These are phyloP conservation scores for Phialophora chinensis DNA, from an alignment of 2,329 filamentous ascomycete genomes.

Conservation along the genomic window DNA sequence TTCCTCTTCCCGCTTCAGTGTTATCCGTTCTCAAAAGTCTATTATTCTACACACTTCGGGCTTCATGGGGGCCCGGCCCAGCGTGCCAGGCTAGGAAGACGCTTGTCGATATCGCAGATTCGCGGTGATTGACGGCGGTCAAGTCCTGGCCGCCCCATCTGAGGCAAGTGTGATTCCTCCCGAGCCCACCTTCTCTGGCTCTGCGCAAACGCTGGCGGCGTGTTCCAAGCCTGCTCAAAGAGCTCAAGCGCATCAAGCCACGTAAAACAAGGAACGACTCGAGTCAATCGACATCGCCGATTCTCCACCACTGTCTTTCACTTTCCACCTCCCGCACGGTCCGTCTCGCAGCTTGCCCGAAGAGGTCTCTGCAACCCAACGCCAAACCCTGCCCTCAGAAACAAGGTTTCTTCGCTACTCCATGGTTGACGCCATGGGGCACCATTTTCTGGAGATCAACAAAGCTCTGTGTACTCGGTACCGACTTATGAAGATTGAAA, in stretches of 20 bases:
- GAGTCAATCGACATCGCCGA: constrained; percentile 6
- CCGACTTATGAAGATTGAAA: not conserved
- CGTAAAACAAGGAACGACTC: not conserved
- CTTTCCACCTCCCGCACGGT: constrained; percentile 17
- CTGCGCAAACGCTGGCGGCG: not conserved
- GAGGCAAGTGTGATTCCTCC: not conserved
- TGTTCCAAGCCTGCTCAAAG: not conserved
- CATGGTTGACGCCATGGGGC: constrained; percentile 10
- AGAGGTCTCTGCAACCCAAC: constrained; percentile 12
- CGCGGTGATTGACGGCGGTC: constrained; percentile 5
- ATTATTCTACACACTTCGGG: constrained; percentile 1
- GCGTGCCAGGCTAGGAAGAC: not conserved
- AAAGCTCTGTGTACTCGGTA: not conserved
- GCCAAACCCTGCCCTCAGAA: not conserved
- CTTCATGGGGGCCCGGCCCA: not conserved
- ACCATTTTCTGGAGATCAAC: not conserved
- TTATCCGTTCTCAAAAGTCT: not conserved
- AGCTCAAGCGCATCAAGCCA: not conserved
- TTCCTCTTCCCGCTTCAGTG: not conserved
- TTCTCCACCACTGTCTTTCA: not conserved
- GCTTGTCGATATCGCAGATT: constrained; percentile 1
- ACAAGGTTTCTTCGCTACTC: constrained; percentile 9
- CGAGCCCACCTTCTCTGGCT: not conserved
- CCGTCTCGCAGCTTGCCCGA: constrained; percentile 22
- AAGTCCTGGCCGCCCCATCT: not conserved